Base-by-base conservation (phyloP, 1,139 yeast genomes). In the Pichia norvegensis region DNA sequence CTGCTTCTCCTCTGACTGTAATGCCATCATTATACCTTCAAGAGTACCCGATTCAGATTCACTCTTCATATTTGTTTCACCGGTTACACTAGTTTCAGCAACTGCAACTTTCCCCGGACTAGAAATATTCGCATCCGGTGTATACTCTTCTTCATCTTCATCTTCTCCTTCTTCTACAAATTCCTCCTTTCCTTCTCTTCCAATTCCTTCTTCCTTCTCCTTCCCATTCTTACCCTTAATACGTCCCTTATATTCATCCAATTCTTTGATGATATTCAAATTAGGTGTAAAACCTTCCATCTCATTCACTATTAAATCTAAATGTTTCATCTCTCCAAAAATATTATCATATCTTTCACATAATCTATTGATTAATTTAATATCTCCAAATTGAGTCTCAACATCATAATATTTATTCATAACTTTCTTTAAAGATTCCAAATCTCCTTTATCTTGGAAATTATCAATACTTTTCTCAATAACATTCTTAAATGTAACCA, bases 401-500 rank as follows among this genome's bases (percentile, higher is more conserved):
- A 62, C 53, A 45, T 55, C 54, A 40, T 57, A 52, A 39, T 76
- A 79, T 38, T 67, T 65, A 36, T 75, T 63, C 59, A 73, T 79
- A 39, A 75, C 63, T 49, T 69, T 69, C 52, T 70, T 76, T 37
- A 81, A 62, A 14, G 65, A 63, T 47, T 69, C 65, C 60, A 40
- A 61, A 31, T 55, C 55, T 19, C 37, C 29, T 8, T 19, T 9
- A 16, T 50, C 52, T 40, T 62, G 41, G 50, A 78, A 63, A 46
- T 69, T 72, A 20, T 72, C 70, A 3, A 78, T 64, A 0, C 81
- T 72, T 14, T 78, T 70, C 64, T 92, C 97, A 61, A 92, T 83
- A 39, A 87, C 71, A 13, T 88, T 87, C 54, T 92, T 79, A 17
- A 90, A 85, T 57, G 83, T 85, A 31, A 86, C 83, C 48, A 81